Base-by-base conservation (phyloP, 2,329 filamentous ascomycete species). In the Dothideomycetes sp. region DNA sequence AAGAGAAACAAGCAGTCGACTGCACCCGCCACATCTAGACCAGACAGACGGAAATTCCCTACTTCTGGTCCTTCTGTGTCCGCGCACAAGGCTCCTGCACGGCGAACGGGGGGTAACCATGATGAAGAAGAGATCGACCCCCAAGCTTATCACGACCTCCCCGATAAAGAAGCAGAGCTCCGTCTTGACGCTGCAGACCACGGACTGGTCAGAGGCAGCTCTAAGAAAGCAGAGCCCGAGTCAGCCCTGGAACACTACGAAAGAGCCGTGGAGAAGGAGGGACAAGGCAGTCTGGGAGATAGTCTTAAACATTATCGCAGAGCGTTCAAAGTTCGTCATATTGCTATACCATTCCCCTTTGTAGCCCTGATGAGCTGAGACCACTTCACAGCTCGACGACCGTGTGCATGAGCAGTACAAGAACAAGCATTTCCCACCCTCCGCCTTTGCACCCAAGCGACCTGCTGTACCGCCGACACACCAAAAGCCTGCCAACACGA, bases 181-280 rank as follows among this genome's bases (percentile, higher is more conserved):
- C 60, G 56, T 42, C 51, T 68, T 33, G 63, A 62, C 4, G 36
- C 30, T 14, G 52, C 51, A 48, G 63, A 66, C 38, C 58, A 60
- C 60, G 51, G 63, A 45, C 50, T 60, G 19, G 47, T 58, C 8
- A 49, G 57, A 45, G 48, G 56, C 3, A 44, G 49, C 4, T 35
- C 49, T 9, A 47, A 45, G 16, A 54, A 46, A 14, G 48, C 56
- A 43, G 73, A 81, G 49, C 83, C 83, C 4, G 66, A 69, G 16
- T 84, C 88, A 9, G 91, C 91, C 1, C 63, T 98, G 12, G 91
- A 96, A 51, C 84, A 94, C 59, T 96, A 91, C 53, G 91, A 96
- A 58, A 77, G 76, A 56, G 91, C 89, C 3, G 88, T 94, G 41
- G 83, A 93, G 61, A 87, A 80, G 59, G 91, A 98, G 62, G 75